Percentiles rank a stretch among this genome's conserved stretches.
Conservation (phyloP, 805 yeast genomes). For the Novakomyces olei region DNA sequence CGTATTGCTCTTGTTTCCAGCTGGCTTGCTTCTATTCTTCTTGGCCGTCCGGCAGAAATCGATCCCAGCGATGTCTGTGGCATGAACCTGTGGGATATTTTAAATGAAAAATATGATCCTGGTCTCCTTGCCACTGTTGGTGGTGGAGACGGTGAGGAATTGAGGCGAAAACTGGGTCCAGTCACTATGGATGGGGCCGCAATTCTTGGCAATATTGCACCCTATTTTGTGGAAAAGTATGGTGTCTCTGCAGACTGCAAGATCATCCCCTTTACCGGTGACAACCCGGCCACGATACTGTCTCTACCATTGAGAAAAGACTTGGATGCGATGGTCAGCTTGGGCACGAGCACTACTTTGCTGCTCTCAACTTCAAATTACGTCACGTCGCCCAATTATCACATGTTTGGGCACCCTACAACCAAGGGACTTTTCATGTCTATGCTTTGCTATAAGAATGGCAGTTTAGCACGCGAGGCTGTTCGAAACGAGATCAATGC, state of each 20-base stretch:
- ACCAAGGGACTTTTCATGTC: constrained; percentile 64
- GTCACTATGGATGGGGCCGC: constrained; percentile 24
- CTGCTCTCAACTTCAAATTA: constrained; percentile 58
- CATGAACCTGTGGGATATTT: constrained; percentile 65
- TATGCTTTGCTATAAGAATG: constrained; percentile 86
- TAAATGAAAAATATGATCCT: constrained; percentile 32
- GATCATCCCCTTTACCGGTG: constrained; percentile 69
- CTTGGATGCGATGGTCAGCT: constrained; percentile 55
- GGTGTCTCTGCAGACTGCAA: constrained; percentile 34
- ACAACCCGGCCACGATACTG: constrained; percentile 69
- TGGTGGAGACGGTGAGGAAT: constrained; percentile 14
- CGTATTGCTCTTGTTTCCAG: constrained; percentile 58
- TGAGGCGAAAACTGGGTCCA: constrained; percentile 16
- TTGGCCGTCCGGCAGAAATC: constrained; percentile 39
- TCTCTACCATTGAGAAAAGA: constrained; percentile 47
- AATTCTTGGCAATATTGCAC: constrained; percentile 30
- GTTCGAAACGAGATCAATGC: constrained; percentile 44
- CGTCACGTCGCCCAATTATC: constrained; percentile 61
- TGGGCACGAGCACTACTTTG: constrained; percentile 86
- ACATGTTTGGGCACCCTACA: constrained; percentile 71
- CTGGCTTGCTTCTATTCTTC: constrained; percentile 48
- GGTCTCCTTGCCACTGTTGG: constrained; percentile 25
- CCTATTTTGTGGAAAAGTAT: constrained; percentile 41
- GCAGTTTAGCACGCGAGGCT: constrained; percentile 65
- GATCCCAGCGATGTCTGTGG: constrained; percentile 87